phyloP scores from a whole-genome alignment of 495 filamentous ascomycete species.

The Venustampulla echinocandica region DNA sequence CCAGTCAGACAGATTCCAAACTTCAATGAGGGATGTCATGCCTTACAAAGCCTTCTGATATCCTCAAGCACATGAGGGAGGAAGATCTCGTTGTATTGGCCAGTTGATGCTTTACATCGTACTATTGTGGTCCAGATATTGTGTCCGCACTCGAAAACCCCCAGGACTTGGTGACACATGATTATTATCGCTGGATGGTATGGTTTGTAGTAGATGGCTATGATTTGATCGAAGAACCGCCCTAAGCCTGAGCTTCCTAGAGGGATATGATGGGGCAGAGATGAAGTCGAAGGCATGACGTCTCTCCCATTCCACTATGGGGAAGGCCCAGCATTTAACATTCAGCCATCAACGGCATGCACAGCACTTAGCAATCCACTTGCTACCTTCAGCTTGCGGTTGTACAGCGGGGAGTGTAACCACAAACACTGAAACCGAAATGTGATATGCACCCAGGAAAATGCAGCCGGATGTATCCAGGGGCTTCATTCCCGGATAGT shows the following conservation, averaged over 20 bases:
- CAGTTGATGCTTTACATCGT: slow-evolving; percentile 13
- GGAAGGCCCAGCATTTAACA: background rate
- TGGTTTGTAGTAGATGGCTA: background rate
- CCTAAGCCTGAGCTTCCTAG: too few relatives aligned
- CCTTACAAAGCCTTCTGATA: slow-evolving; percentile 7
- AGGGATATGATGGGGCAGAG: too few relatives aligned
- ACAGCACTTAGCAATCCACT: slow-evolving; percentile 7
- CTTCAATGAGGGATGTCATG: background rate
- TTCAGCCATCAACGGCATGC: background rate
- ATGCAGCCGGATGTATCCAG: background rate
- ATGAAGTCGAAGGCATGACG: background rate
- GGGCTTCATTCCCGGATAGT: slow-evolving; percentile 26
- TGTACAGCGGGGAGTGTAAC: background rate
- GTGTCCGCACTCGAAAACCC: slow-evolving; percentile 17
- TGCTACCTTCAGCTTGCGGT: background rate
- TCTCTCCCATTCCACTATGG: background rate
- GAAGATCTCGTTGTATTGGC: slow-evolving; percentile 12
- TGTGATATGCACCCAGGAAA: background rate
- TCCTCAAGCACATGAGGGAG: slow-evolving; percentile 14
- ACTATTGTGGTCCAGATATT: slow-evolving; percentile 8
- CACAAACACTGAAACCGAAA: slow-evolving; percentile 2
- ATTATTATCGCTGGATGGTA: background rate
- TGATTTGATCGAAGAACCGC: too few relatives aligned
- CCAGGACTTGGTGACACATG: slow-evolving; percentile 21
- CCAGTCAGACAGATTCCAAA: background rate